Evolutionary conservation across 306 rosid species (phyloP).

Genomic region (Cucurbita argyrosperma): DNA sequence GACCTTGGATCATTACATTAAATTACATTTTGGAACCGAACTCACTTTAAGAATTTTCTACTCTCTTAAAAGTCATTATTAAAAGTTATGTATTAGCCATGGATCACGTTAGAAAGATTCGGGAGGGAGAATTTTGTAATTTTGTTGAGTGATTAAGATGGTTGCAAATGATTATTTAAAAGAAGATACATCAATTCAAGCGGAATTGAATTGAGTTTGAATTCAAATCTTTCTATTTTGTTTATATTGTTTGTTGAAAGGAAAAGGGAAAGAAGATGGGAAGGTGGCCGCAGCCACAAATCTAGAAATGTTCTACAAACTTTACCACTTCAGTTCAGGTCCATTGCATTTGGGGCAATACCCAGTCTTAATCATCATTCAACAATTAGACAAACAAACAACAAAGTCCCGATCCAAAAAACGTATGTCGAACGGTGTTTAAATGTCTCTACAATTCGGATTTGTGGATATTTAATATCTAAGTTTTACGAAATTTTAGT

Average conservation of each 20-base stretch:
- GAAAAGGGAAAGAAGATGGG: neutral
- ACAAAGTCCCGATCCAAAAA: neutral
- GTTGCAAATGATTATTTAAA: neutral
- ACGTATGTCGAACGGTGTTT: too few species aligned
- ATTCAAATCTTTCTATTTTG: neutral
- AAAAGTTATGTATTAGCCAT: neutral
- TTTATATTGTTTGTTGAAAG: neutral
- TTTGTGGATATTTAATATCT: too few species aligned
- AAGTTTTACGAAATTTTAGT: too few species aligned
- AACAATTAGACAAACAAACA: neutral
- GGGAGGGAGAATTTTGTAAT: too few species aligned
- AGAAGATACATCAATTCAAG: too few species aligned
- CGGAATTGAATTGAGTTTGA: neutral
- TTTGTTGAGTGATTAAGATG: neutral
- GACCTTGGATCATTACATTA: too few species aligned
- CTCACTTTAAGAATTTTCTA: too few species aligned
- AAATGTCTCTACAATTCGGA: too few species aligned
- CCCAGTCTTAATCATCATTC: neutral
- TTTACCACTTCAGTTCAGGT: neutral
- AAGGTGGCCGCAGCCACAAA: neutral
- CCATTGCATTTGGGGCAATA: neutral
- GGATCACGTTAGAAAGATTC: too few species aligned
- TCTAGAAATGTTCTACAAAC: neutral
- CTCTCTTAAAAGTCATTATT: too few species aligned
- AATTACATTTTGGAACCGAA: too few species aligned